A percentile compares a stretch with the other conserved stretches of the same genome.
Conservation (phyloP, 345 rosid species). For the Melaleuca quinquenervia region DNA sequence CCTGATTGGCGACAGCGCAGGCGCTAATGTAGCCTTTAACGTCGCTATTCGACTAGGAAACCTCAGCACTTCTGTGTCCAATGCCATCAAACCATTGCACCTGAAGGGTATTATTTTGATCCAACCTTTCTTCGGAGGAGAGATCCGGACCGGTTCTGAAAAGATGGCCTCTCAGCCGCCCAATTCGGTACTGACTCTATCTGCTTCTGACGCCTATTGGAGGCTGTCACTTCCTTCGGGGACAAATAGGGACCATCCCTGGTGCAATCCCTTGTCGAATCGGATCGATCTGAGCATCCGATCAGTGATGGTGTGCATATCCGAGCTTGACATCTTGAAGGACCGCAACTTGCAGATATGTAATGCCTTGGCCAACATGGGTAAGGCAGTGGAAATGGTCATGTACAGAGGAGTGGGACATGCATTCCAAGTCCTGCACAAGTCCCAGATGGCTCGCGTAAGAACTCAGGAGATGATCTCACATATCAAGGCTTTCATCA, state of each 20-base stretch:
- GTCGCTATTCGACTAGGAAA: conserved; percentile 21
- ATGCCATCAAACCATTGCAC: not conserved
- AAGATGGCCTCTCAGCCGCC: conserved; percentile 24
- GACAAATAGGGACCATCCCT: conserved; percentile 57
- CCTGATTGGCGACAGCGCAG: conserved; percentile 62
- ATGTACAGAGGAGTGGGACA: conserved; percentile 67
- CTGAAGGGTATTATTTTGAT: conserved; percentile 41
- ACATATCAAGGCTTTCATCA: conserved; percentile 40
- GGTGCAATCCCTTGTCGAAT: conserved; percentile 47
- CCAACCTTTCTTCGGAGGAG: conserved; percentile 59
- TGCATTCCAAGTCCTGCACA: conserved; percentile 67
- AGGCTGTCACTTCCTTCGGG: conserved; percentile 56
- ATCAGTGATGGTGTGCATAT: conserved; percentile 38
- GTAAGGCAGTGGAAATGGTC: conserved; percentile 34
- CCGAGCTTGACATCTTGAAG: conserved; percentile 64
- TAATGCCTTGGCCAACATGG: conserved; percentile 18
- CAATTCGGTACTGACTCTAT: conserved; percentile 38
- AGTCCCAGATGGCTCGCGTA: conserved; percentile 39
- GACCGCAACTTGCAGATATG: conserved; percentile 55
- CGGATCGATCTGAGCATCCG: conserved; percentile 2
- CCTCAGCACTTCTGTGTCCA: not conserved
- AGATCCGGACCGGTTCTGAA: conserved; percentile 48
- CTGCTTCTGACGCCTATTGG: conserved; percentile 69
- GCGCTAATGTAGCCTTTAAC: conserved; percentile 56
- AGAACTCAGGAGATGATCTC: conserved; percentile 47